Evolutionary conservation across 148 eudicot species (phyloP), one percentile per base, ranked within the genome.

Genomic region (Rheum nobile): DNA sequence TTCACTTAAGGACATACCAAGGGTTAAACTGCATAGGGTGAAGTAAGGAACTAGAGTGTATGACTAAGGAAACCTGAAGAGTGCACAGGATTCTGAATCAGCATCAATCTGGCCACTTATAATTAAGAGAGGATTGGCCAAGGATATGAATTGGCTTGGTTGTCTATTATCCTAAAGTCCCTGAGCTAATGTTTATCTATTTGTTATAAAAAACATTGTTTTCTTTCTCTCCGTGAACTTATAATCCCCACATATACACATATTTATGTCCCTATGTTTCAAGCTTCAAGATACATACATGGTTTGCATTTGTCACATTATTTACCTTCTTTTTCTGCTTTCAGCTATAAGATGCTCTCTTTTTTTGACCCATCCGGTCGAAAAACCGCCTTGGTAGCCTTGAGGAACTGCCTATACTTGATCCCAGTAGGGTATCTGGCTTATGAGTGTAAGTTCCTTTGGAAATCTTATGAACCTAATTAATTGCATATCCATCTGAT

Each of bases 351-450:
- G 82, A 95, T 95, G 98, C 77, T 89, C 57, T 87, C 98, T 70
- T 88, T 90, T 82, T 81, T 85, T 76, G 98, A 95, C 75, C 75
- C 83, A 61, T 82, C 96, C 74, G 98, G 98, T 74, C 78, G 29
- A 82, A 90, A 89, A 83, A 95, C 97, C 55, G 96, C 98, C 52
- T 78, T 85, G 78, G 97, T 95, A 77, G 96, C 98, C 71, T 75
- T 95, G 81, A 87, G 98, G 85, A 95, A 95, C 85, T 95, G 98
- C 82, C 76, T 91, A 13, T 95, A 95, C 82, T 88, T 95, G 41
- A 80, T 88, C 82, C 98, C 98, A 28, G 71, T 95, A 81, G 98
- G 98, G 17, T 95, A 91, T 84, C 76, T 95, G 77, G 97, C 98
- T 28, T 95, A 90, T 82, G 88, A 95, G 68, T 95, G 98, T 95